Percentiles rank a stretch among this genome's conserved stretches.
Evolutionary conservation across 352 stramenopile species (phyloP).

Genomic region (Pythium oligandrum): DNA sequence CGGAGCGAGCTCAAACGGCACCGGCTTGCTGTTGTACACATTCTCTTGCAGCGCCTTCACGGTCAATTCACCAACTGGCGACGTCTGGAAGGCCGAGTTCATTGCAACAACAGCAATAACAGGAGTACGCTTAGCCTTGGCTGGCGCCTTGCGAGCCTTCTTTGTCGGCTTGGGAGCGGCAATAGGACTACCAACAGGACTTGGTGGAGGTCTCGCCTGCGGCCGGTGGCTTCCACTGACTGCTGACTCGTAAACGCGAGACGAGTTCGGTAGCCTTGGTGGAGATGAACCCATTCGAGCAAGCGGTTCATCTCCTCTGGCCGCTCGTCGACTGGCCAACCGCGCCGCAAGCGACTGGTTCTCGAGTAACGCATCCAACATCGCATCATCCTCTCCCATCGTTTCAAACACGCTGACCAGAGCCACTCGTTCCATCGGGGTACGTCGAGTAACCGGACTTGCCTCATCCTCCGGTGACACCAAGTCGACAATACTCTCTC

Average conservation of each 20-base stretch:
- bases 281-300: background rate
- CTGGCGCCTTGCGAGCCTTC: conserved; percentile 3
- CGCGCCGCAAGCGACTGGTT: no score
- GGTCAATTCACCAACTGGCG: conserved; percentile 28
- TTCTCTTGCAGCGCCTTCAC: conserved; percentile 36
- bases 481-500: conserved; percentile 40
- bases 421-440: background rate
- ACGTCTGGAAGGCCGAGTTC: conserved; percentile 36
- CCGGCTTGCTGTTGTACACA: conserved; percentile 48
- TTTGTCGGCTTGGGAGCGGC: background rate
- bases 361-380: background rate
- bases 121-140: conserved; percentile 5
- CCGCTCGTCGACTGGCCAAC: no score
- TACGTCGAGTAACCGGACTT: conserved; percentile 1
- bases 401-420: background rate
- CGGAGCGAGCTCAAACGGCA: conserved; percentile 28
- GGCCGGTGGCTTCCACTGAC: background rate
- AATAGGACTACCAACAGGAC: background rate
- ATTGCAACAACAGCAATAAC: conserved; percentile 33
- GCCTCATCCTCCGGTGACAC: conserved; percentile 22
- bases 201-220: background rate
- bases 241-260: background rate
- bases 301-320: no score
- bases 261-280: background rate
- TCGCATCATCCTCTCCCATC: background rate